Evolutionary conservation across 768 basidiomycete species (phyloP).

Genomic region (Strobilomyces dryophilus): DNA sequence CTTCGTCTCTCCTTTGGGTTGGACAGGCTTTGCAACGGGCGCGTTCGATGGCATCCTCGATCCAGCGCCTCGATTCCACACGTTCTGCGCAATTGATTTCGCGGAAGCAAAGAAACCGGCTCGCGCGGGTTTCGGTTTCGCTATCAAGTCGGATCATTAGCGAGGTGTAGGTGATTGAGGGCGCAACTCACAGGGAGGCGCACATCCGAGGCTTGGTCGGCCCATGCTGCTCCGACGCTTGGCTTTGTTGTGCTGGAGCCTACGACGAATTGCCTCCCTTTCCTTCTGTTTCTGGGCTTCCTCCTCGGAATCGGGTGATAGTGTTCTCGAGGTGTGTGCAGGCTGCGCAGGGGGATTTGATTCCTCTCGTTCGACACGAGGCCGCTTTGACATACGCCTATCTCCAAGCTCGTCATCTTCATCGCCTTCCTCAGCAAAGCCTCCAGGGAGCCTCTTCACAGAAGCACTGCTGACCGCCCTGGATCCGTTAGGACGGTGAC

Average conservation of each 20-base stretch:
- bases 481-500: slow-evolving; percentile 22
- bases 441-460: slow-evolving; percentile 45
- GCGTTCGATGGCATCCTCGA: slow-evolving; percentile 26
- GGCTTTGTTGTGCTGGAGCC: slow-evolving; percentile 63
- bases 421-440: slow-evolving; percentile 51
- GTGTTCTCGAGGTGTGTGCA: slow-evolving; percentile 35
- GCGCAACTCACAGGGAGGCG: slow-evolving; percentile 37
- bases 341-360: slow-evolving; percentile 21
- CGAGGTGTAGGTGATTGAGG: background rate
- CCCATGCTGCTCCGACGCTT: slow-evolving; percentile 67
- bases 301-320: slow-evolving; percentile 19
- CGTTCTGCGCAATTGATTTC: slow-evolving; percentile 66
- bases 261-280: slow-evolving; percentile 57
- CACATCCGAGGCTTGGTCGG: slow-evolving; percentile 38
- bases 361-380: slow-evolving; percentile 34
- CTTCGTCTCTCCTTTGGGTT: slow-evolving; percentile 13
- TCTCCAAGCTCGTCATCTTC: slow-evolving; percentile 38
- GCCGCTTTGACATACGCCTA: slow-evolving; percentile 43
- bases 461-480: slow-evolving; percentile 25
- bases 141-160: slow-evolving; percentile 27
- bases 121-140: slow-evolving; percentile 41
- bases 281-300: slow-evolving; percentile 39
- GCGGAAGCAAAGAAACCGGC: slow-evolving; percentile 70
- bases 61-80: slow-evolving; percentile 59
- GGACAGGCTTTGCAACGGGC: slow-evolving; percentile 26